phyloP scores from a whole-genome alignment of 169 alveolate species.

The Theileria annulata region DNA sequence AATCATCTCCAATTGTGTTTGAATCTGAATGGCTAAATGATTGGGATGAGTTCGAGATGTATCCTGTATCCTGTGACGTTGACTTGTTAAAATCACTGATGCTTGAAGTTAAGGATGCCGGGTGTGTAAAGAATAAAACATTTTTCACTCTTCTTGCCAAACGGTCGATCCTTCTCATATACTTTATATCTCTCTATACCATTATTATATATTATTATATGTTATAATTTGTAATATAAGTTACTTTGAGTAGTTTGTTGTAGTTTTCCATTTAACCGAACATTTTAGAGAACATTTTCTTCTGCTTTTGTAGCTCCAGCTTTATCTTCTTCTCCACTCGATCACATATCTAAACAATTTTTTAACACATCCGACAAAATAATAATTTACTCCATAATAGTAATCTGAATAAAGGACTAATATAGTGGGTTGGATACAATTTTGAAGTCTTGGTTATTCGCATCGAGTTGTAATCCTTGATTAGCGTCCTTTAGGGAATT shows the following conservation, averaged over 20 bases:
- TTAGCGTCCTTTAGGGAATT: constrained; percentile 45
- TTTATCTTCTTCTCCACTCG: constrained; percentile 40
- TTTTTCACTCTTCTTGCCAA: constrained; percentile 30
- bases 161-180: constrained; percentile 26
- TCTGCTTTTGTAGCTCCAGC: constrained; percentile 43
- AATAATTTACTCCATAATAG: neutral
- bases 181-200: constrained; percentile 41
- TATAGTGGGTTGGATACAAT: neutral
- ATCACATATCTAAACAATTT: constrained; percentile 25
- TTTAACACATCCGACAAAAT: neutral
- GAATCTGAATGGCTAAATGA: too few species aligned
- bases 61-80: too few species aligned
- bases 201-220: neutral
- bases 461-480: constrained; percentile 24
- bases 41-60: too few species aligned
- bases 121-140: constrained; percentile 56
- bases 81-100: too few species aligned
- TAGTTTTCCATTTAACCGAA: constrained; percentile 12
- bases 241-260: neutral
- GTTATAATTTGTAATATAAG: neutral
- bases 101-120: constrained; percentile 25
- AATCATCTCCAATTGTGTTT: too few species aligned
- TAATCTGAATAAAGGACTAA: neutral
- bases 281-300: constrained; percentile 59
- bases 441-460: constrained; percentile 45